A percentile compares a stretch with the other conserved stretches of the same genome.
These are phyloP conservation scores for Clitocybe nebularis DNA, from an alignment of 1,284 basidiomycete species.

Conservation along the genomic window DNA sequence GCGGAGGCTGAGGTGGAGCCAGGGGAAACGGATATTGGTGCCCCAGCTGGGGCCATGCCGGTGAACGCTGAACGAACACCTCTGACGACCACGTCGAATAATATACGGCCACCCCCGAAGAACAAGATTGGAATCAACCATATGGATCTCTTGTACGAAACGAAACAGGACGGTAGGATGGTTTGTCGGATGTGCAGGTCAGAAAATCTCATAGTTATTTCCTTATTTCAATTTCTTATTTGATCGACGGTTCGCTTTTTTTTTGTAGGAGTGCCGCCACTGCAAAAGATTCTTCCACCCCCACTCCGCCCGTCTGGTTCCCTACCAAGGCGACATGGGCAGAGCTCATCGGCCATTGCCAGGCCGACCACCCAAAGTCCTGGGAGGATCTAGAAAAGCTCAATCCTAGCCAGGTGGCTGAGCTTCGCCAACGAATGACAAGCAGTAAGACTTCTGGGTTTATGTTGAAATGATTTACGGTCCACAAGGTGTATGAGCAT, in stretches of 20 bases:
- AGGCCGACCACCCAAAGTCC: constrained; percentile 25
- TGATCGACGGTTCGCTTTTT: background rate
- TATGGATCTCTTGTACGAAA: constrained; percentile 29
- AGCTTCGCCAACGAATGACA: constrained; percentile 27
- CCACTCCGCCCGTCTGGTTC: constrained; percentile 14
- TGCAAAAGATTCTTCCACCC: constrained; percentile 1
- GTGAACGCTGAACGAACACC: background rate
- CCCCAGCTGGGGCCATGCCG: background rate
- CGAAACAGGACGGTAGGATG: constrained; percentile 17
- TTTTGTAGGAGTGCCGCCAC: constrained; percentile 5
- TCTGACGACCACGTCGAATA: background rate
- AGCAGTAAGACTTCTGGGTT: constrained; percentile 16
- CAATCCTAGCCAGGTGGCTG: constrained; percentile 27
- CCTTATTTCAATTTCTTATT: constrained; percentile 4
- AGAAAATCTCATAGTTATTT: constrained; percentile 5
- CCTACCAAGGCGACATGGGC: constrained; percentile 22
- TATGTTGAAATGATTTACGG: constrained; percentile 7
- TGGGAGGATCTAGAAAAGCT: constrained; percentile 28
- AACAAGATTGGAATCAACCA: constrained; percentile 28
- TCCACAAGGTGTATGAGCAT: no score
- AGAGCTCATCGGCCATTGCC: constrained; percentile 29
- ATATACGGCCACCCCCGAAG: background rate
- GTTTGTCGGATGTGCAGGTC: constrained; percentile 28
- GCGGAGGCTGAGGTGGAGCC: background rate
- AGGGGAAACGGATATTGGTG: no score